Evolutionary conservation across 2,329 filamentous ascomycete species (phyloP).

Genomic region (Talaromyces sp.): DNA sequence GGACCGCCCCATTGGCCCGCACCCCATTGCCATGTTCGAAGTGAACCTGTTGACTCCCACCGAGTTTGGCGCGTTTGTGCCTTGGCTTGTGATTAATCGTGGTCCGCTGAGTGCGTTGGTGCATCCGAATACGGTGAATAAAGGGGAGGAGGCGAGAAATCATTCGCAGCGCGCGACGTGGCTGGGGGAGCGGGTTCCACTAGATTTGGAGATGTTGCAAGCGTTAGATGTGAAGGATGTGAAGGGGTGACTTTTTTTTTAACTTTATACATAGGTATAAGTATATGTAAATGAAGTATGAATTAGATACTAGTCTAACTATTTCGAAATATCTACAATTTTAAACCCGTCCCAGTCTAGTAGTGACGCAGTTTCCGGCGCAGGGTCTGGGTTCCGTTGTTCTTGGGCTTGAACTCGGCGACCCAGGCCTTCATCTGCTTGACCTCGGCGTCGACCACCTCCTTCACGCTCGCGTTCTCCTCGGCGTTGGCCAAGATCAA

Average conservation of each 20-base stretch:
- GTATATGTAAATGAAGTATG: not conserved
- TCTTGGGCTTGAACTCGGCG: constrained; percentile 33
- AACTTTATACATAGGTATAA: too few species aligned
- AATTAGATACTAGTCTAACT: not conserved
- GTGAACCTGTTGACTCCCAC: constrained; percentile 81
- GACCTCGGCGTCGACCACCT: constrained; percentile 48
- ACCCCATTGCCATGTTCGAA: constrained; percentile 85
- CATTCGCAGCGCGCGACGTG: constrained; percentile 43
- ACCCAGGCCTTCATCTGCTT: constrained; percentile 53
- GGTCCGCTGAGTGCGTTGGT: constrained; percentile 74
- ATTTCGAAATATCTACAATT: not conserved
- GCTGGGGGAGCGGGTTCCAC: constrained; percentile 42
- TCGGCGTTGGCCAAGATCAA: constrained; percentile 43
- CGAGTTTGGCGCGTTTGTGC: constrained; percentile 83
- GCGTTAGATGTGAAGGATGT: constrained; percentile 1
- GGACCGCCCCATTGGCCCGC: constrained; percentile 74
- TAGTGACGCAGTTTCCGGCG: not conserved
- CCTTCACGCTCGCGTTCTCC: constrained; percentile 45
- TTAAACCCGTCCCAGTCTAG: not conserved
- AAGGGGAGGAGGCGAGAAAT: constrained; percentile 45
- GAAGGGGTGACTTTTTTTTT: not conserved
- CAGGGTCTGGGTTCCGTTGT: not conserved
- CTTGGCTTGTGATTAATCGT: constrained; percentile 78
- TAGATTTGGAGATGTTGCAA: constrained; percentile 39
- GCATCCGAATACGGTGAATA: constrained; percentile 67